These are phyloP conservation scores for Lactarius psammicola DNA, from an alignment of 768 basidiomycete species.

Conservation along the genomic window DNA sequence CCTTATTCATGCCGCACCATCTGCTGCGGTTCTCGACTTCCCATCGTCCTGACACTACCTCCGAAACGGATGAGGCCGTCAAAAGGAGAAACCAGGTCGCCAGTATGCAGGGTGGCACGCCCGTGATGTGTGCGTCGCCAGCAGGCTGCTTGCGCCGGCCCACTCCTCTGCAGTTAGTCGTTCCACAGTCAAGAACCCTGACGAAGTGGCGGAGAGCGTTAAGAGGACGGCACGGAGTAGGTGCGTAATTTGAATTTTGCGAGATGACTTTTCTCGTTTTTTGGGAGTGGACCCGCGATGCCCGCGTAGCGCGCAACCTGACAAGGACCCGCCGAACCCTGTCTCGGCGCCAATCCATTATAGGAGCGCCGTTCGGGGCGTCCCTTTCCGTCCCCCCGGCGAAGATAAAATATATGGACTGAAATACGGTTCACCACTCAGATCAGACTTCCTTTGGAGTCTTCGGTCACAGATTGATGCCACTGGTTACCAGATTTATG, in stretches of 20 bases:
- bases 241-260: neutral
- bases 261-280: neutral
- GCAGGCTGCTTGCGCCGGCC: slow-evolving; percentile 1
- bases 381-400: slow-evolving; percentile 2
- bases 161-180: neutral
- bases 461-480: neutral
- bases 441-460: slow-evolving; percentile 4
- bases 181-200: neutral
- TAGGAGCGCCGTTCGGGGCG: neutral
- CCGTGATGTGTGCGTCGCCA: neutral
- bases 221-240: neutral
- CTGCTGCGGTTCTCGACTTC: slow-evolving; percentile 4
- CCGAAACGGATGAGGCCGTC: neutral
- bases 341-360: slow-evolving; percentile 9
- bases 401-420: slow-evolving; percentile 5
- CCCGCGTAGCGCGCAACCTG: slow-evolving; percentile 18
- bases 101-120: neutral
- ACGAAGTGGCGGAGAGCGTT: neutral
- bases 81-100: slow-evolving; percentile 12
- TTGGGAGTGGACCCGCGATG: neutral
- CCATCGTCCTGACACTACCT: neutral
- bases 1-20: neutral
- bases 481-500: neutral
- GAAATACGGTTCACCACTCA: neutral
- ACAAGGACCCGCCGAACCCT: neutral